These are phyloP conservation scores for Pythium vanterpoolii DNA, from an alignment of 352 stramenopile genomes.

Conservation along the genomic window DNA sequence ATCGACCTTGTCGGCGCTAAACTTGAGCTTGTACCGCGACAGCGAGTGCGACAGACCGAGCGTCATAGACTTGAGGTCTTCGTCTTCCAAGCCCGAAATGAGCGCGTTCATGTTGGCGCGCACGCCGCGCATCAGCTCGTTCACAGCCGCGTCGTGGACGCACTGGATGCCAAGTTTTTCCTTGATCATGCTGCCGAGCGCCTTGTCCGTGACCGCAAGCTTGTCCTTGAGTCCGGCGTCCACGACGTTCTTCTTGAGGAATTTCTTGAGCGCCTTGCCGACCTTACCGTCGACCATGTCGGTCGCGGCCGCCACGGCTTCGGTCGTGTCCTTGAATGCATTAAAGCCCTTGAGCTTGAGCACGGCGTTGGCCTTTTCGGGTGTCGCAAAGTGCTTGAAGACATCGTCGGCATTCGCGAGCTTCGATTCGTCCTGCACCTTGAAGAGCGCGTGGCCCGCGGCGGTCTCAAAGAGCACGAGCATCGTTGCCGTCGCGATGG, in stretches of 20 bases:
- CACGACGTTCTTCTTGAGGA: constrained; percentile 99
- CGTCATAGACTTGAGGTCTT: constrained; percentile 96
- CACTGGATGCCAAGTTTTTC: constrained; percentile 96
- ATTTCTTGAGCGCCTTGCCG: constrained; percentile 97
- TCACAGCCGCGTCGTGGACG: constrained; percentile 90
- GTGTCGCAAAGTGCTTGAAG: constrained; percentile 89
- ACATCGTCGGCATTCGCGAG: constrained; percentile 88
- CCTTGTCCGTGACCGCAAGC: constrained; percentile 97
- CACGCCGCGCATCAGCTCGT: constrained; percentile 97
- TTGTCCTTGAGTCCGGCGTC: constrained; percentile 92
- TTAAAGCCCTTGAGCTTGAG: constrained; percentile 98
- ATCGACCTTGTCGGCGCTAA: constrained; percentile 99
- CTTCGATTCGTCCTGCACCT: constrained; percentile 96
- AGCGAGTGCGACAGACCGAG: constrained; percentile 98
- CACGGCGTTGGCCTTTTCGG: constrained; percentile 89
- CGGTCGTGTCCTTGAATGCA: constrained; percentile 98
- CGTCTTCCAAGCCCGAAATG: constrained; percentile 89
- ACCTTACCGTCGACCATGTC: constrained; percentile 98
- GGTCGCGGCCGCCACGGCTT: constrained; percentile 96
- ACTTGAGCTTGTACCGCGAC: constrained; percentile 99
- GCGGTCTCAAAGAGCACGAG: constrained; percentile 99
- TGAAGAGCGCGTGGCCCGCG: constrained; percentile 99
- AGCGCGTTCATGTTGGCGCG: constrained; percentile 94
- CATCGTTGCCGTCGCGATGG: constrained; percentile 72
- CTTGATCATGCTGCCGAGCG: constrained; percentile 96